Percentiles rank a stretch among this genome's conserved stretches.
phyloP scores from a whole-genome alignment of 768 basidiomycete genomes.

The Tricholoma sp. region DNA sequence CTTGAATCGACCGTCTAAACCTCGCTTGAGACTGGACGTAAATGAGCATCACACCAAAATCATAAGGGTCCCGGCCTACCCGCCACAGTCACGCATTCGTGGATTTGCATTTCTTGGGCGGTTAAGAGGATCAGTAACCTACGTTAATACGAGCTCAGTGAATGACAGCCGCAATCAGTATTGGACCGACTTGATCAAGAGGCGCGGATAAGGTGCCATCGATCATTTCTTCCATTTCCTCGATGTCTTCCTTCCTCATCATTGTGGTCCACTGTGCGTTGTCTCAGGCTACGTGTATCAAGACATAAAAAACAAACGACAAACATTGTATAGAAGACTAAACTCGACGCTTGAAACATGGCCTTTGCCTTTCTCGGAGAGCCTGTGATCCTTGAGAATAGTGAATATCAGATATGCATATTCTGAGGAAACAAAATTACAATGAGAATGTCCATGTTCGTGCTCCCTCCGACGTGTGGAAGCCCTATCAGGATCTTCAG shows the following conservation, averaged over 20 bases:
- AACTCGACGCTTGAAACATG: conserved; percentile 14
- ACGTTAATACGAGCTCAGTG: no score
- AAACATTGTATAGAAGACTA: conserved; percentile 12
- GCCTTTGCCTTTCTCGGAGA: conserved; percentile 10
- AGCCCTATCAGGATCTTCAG: conserved; percentile 22
- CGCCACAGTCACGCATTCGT: conserved; percentile 10
- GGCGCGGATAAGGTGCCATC: neutral
- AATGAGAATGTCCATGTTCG: conserved; percentile 11
- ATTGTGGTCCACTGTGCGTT: conserved; percentile 3
- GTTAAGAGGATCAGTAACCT: no score
- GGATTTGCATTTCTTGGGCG: conserved; percentile 1
- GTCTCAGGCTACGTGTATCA: neutral
- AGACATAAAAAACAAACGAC: neutral
- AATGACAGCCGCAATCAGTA: neutral
- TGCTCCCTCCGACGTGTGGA: conserved; percentile 10
- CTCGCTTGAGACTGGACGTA: conserved; percentile 11
- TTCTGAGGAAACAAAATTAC: conserved; percentile 2
- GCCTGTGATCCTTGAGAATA: conserved; percentile 5
- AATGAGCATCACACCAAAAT: neutral
- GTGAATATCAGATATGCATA: neutral
- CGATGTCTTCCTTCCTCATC: conserved; percentile 4
- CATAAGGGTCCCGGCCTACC: conserved; percentile 5
- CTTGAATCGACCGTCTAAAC: conserved; percentile 14
- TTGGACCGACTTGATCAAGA: neutral
- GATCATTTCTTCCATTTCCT: neutral